Conservation (phyloP, 1,139 yeast species). For the Suhomyces atakaporum region DNA sequence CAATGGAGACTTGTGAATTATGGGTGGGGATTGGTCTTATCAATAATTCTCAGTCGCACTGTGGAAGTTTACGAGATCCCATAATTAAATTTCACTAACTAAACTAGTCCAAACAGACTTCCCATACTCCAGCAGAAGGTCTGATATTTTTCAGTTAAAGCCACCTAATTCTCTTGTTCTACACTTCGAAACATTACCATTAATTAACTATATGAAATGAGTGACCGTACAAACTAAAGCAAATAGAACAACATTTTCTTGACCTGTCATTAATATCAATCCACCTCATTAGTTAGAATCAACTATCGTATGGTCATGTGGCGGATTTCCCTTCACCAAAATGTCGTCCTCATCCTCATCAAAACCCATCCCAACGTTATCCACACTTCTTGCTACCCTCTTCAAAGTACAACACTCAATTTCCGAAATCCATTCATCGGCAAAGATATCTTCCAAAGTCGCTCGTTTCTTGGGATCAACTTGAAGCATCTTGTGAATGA, state of each 20-base stretch:
- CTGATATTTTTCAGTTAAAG: too few relatives aligned
- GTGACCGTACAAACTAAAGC: not conserved
- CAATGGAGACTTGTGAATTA: too few relatives aligned
- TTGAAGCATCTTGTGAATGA: slow-evolving; percentile 72
- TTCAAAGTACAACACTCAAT: slow-evolving; percentile 52
- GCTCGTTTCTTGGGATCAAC: slow-evolving; percentile 72
- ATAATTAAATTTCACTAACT: not conserved
- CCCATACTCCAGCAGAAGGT: too few relatives aligned
- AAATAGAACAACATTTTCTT: not conserved
- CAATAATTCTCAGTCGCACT: too few relatives aligned
- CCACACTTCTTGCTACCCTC: slow-evolving; percentile 26
- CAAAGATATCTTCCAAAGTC: slow-evolving; percentile 62
- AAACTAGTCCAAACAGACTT: not conserved
- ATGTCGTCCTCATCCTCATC: slow-evolving; percentile 46
- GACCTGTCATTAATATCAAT: not conserved
- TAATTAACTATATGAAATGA: not conserved
- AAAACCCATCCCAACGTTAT: slow-evolving; percentile 26
- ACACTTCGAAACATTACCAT: too few relatives aligned
- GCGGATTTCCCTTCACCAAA: slow-evolving; percentile 41
- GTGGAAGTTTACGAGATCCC: too few relatives aligned
- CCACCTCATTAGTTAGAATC: slow-evolving; percentile 7
- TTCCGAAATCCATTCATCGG: slow-evolving; percentile 71
- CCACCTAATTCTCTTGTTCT: too few relatives aligned
- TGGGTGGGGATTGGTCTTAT: too few relatives aligned
- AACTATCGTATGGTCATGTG: slow-evolving; percentile 46